Base-by-base conservation (phyloP, 2,329 filamentous ascomycete genomes). In the Epichloe sibirici region DNA sequence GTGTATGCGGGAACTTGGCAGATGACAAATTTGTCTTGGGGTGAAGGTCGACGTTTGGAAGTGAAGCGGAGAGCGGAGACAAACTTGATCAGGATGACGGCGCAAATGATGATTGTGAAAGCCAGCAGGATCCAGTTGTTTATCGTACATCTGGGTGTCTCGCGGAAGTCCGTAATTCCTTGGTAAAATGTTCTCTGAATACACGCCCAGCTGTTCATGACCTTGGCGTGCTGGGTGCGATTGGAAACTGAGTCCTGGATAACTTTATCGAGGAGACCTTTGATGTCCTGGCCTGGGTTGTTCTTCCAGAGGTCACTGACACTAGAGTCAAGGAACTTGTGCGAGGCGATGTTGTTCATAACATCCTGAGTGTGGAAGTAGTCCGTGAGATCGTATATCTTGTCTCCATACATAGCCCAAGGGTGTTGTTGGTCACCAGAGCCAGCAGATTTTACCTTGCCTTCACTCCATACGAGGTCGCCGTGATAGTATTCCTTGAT, bases 11-110 rank as follows among this genome's bases (percentile, higher is more conserved):
- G 93, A 35, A 98, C 90, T 68, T 96, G 90, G 69, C 93, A 97
- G 59, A 98, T 97, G 61, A 98, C 90, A 62, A 98, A 98, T 66
- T 97, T 98, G 69, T 98, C 93, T 68, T 97, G 93, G 39, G 90
- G 86, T 5, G 86, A 79, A 3, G 93, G 93, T 17, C 88, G 84
- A 54, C 88, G 82, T 73, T 96, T 96, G 5, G 90, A 90, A 45
- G 91, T 90, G 55, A 98, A 88, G 63, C 96, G 93, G 43, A 98
- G 77, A 12, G 93, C 93, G 50, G 93, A 83, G 63, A 98, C 67
- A 72, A 98, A 98, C 70, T 97, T 98, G 70, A 87, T 71, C 49
- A 83, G 64, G 57, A 97, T 90, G 56, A 96, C 87, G 1, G 77
- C 56, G 64, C 86, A 89, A 51, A 98, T 74, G 12, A 97, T 74